phyloP scores from a whole-genome alignment of 192 early-diverging fungal genomes.

The Coemansia sp. region DNA sequence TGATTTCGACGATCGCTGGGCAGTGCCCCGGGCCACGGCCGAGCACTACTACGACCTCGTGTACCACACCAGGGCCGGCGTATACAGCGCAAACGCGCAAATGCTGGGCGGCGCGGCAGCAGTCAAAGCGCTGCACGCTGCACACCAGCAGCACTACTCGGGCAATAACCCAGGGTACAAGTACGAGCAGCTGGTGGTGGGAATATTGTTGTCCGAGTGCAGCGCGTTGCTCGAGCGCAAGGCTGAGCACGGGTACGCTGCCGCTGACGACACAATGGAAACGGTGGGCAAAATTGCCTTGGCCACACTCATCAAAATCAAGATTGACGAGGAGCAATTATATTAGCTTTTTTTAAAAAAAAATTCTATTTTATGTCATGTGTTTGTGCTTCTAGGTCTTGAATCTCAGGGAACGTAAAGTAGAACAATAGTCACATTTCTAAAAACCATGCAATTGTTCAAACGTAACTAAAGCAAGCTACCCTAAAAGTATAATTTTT shows the following conservation, averaged over 20 bases:
- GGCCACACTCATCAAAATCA: conserved; percentile 40
- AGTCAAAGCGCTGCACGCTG: conserved; percentile 10
- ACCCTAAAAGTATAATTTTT: too few species aligned
- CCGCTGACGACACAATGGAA: conserved; percentile 24
- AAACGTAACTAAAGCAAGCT: too few species aligned
- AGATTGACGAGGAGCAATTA: conserved; percentile 26
- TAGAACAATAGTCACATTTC: not conserved
- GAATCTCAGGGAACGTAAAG: not conserved
- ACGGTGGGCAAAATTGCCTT: conserved; percentile 25
- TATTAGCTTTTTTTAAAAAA: not conserved
- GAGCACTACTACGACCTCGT: conserved; percentile 32
- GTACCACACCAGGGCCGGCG: conserved; percentile 13
- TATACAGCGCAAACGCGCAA: conserved; percentile 22
- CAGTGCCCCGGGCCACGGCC: conserved; percentile 23
- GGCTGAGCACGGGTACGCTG: conserved; percentile 5
- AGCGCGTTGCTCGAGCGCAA: conserved; percentile 18
- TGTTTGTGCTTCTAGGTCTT: not conserved
- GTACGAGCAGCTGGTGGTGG: conserved; percentile 24
- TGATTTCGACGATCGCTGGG: conserved; percentile 23
- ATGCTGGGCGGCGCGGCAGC: conserved; percentile 37
- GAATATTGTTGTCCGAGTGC: conserved; percentile 20
- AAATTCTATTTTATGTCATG: not conserved
- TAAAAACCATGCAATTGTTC: too few species aligned
- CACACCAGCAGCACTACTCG: conserved; percentile 1
- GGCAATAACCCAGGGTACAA: conserved; percentile 8